phyloP scores from a whole-genome alignment of 768 basidiomycete species.

The Mycena belliarum region DNA sequence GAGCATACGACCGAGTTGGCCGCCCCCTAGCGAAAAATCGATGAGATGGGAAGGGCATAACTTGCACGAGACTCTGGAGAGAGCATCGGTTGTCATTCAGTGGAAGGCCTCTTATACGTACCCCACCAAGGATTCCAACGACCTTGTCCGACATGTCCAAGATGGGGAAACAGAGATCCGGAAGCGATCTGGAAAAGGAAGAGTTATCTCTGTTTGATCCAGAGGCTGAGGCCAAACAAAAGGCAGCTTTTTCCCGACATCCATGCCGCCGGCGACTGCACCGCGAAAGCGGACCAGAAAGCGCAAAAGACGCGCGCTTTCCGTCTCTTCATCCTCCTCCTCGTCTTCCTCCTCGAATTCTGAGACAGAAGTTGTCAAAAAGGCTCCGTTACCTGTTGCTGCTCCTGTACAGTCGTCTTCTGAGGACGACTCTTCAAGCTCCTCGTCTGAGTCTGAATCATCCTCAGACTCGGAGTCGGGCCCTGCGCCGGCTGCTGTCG shows the following conservation, averaged over 20 bases:
- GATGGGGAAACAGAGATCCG: background rate
- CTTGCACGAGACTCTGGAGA: background rate
- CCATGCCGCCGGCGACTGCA: conserved; percentile 34
- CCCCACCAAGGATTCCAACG: conserved; percentile 57
- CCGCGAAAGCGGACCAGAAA: conserved; percentile 53
- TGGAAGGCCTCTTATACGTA: conserved; percentile 23
- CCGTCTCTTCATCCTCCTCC: conserved; percentile 32
- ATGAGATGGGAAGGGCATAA: background rate
- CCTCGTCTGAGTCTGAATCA: conserved; percentile 28
- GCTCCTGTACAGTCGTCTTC: conserved; percentile 5
- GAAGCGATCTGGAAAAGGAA: background rate
- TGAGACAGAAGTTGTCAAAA: conserved; percentile 7
- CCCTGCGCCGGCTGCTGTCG: conserved; percentile 19
- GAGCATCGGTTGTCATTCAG: background rate
- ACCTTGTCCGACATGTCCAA: conserved; percentile 41
- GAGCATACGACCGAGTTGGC: conserved; percentile 97
- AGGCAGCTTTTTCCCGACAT: background rate
- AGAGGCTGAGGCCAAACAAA: background rate
- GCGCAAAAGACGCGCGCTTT: conserved; percentile 53
- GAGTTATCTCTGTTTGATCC: background rate
- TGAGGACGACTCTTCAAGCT: conserved; percentile 30
- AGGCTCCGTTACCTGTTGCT: conserved; percentile 8
- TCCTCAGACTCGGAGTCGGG: conserved; percentile 20
- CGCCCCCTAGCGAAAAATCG: conserved; percentile 65
- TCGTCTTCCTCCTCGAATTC: conserved; percentile 23